phyloP scores from a whole-genome alignment of 2,329 filamentous ascomycete species.

The Thyridium curvatum region DNA sequence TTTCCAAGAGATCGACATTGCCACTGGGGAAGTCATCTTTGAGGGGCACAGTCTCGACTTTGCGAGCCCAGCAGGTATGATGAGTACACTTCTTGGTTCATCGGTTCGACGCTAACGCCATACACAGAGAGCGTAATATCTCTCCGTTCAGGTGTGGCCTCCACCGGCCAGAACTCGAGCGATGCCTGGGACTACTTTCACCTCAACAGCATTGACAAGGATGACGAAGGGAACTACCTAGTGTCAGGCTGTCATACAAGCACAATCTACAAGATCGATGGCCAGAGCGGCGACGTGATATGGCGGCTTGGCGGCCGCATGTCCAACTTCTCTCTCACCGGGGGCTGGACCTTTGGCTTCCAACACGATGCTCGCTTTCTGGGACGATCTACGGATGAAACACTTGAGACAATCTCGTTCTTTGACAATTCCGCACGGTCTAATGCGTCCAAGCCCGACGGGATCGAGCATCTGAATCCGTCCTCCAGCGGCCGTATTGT shows the following conservation, averaged over 20 bases:
- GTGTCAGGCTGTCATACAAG: constrained; percentile 36
- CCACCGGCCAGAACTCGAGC: constrained; percentile 20
- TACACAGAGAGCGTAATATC: constrained; percentile 1
- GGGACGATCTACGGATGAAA: constrained; percentile 24
- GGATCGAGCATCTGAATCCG: constrained; percentile 10
- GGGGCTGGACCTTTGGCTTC: constrained; percentile 28
- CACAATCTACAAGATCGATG: constrained; percentile 33
- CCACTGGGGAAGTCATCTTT: constrained; percentile 48
- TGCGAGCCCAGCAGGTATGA: constrained; percentile 39
- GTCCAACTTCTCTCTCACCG: constrained; percentile 30
- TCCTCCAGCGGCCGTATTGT: constrained; percentile 38
- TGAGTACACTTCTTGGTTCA: not conserved
- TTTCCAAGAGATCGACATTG: constrained; percentile 44
- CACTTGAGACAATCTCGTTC: constrained; percentile 34
- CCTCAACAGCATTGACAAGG: constrained; percentile 43
- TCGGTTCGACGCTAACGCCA: not conserved
- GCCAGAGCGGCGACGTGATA: constrained; percentile 32
- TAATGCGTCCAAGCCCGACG: constrained; percentile 31
- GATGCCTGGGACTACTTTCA: constrained; percentile 43
- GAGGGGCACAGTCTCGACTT: constrained; percentile 54
- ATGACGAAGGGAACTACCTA: constrained; percentile 35
- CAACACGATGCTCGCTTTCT: constrained; percentile 42
- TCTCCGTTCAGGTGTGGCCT: constrained; percentile 35
- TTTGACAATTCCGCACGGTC: constrained; percentile 45
- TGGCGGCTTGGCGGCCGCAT: constrained; percentile 38